These are phyloP conservation scores for Pyracantha coccinea DNA, from an alignment of 331 rosid species.

Conservation along the genomic window DNA sequence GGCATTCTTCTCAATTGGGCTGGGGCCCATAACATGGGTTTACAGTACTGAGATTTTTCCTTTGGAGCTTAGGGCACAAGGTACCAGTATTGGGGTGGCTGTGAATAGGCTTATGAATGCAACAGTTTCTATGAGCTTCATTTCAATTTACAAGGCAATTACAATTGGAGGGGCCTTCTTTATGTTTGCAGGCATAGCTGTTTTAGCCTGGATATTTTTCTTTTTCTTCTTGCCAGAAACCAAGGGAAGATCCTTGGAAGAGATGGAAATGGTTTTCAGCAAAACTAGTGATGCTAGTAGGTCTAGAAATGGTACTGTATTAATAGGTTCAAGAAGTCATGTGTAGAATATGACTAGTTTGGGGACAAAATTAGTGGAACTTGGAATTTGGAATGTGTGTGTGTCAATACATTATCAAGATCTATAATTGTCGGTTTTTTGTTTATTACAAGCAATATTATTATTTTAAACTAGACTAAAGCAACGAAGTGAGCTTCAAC, in stretches of 20 bases:
- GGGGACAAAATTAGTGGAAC: neutral
- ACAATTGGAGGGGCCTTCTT: constrained; percentile 77
- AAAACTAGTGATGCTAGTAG: neutral
- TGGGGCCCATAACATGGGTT: constrained; percentile 83
- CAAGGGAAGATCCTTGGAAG: constrained; percentile 64
- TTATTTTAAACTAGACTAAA: neutral
- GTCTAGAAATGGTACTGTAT: neutral
- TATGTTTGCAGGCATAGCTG: constrained; percentile 57
- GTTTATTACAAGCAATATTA: no score
- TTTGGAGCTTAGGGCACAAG: constrained; percentile 58
- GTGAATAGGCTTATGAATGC: constrained; percentile 74
- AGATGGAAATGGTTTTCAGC: constrained; percentile 53
- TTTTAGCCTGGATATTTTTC: constrained; percentile 56
- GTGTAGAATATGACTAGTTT: neutral
- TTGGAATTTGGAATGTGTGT: neutral
- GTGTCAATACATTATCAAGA: neutral
- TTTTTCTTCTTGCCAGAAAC: constrained; percentile 68
- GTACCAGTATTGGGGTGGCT: constrained; percentile 57
- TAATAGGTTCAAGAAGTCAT: neutral
- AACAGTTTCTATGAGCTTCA: constrained; percentile 49
- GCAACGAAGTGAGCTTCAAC: neutral
- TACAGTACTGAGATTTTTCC: constrained; percentile 81
- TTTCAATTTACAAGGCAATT: constrained; percentile 51
- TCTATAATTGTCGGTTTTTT: no score
- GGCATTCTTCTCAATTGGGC: constrained; percentile 60